These are phyloP conservation scores for Kodamaea derodonti DNA, from an alignment of 1,139 yeast genomes.

Conservation along the genomic window DNA sequence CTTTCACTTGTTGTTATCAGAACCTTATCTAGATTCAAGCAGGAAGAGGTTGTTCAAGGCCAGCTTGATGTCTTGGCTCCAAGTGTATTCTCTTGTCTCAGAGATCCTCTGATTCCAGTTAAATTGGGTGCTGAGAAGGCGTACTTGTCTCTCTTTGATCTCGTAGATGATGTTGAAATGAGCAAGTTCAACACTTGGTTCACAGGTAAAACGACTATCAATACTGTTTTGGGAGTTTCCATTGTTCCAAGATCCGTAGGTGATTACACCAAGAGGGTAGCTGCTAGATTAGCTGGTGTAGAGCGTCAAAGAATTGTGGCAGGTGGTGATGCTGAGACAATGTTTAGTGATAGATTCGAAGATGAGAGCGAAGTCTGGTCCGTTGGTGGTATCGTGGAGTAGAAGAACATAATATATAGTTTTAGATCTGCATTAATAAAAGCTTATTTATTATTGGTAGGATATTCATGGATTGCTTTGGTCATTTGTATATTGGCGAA, in stretches of 20 bases:
- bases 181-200: constrained; percentile 61
- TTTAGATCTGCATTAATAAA: too few relatives aligned
- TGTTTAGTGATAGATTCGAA: constrained; percentile 81
- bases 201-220: constrained; percentile 20
- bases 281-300: constrained; percentile 71
- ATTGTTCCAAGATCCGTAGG: constrained; percentile 71
- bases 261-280: constrained; percentile 89
- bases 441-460: too few relatives aligned
- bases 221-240: constrained; percentile 43
- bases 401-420: too few relatives aligned
- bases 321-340: constrained; percentile 87
- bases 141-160: constrained; percentile 64
- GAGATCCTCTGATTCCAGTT: constrained; percentile 85
- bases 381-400: constrained; percentile 60
- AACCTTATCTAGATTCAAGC: constrained; percentile 65
- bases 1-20: constrained; percentile 72
- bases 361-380: constrained; percentile 89
- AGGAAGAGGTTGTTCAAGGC: constrained; percentile 44
- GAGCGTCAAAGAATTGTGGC: constrained; percentile 84
- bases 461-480: too few relatives aligned
- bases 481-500: too few relatives aligned
- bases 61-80: constrained; percentile 61
- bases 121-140: constrained; percentile 95
- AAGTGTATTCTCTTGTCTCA: constrained; percentile 73
- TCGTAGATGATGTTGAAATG: constrained; percentile 69